A percentile compares a stretch with the other conserved stretches of the same genome.
Conservation (phyloP, 2,329 filamentous ascomycete genomes). For the Fusarium sp. region DNA sequence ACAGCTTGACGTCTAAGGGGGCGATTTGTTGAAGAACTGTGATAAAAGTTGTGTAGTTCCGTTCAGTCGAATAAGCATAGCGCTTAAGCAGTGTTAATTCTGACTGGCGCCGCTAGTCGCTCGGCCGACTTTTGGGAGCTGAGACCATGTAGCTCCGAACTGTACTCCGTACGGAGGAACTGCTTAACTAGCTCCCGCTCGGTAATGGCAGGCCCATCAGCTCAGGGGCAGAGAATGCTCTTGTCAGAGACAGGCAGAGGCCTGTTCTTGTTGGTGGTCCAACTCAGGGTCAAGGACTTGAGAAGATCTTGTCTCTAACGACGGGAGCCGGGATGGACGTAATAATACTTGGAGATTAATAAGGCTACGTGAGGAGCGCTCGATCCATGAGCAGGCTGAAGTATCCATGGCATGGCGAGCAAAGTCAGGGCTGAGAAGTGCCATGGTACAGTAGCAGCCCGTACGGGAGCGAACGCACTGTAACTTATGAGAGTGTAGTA, state of each 20-base stretch:
- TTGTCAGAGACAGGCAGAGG: slow-evolving; percentile 20
- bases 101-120: slow-evolving; percentile 17
- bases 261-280: slow-evolving; percentile 11
- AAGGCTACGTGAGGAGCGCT: slow-evolving; percentile 23
- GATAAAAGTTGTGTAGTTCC: background rate
- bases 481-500: slow-evolving; percentile 29
- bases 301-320: slow-evolving; percentile 43
- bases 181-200: slow-evolving; percentile 11
- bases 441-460: slow-evolving; percentile 36
- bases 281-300: slow-evolving; percentile 28
- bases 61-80: slow-evolving; percentile 20
- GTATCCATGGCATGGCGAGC: slow-evolving; percentile 21
- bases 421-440: slow-evolving; percentile 34
- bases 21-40: background rate
- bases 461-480: slow-evolving; percentile 40
- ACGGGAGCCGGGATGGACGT: slow-evolving; percentile 35
- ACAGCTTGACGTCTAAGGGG: background rate
- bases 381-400: slow-evolving; percentile 25
- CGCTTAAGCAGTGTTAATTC: slow-evolving; percentile 24
- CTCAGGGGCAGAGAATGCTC: slow-evolving; percentile 13
- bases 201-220: slow-evolving; percentile 9
- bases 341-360: slow-evolving; percentile 37
- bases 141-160: slow-evolving; percentile 7
- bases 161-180: slow-evolving; percentile 4
- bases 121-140: slow-evolving; percentile 24